Evolutionary conservation across 768 basidiomycete genomes (phyloP).

Genomic region (Gloeophyllum trabeum): DNA sequence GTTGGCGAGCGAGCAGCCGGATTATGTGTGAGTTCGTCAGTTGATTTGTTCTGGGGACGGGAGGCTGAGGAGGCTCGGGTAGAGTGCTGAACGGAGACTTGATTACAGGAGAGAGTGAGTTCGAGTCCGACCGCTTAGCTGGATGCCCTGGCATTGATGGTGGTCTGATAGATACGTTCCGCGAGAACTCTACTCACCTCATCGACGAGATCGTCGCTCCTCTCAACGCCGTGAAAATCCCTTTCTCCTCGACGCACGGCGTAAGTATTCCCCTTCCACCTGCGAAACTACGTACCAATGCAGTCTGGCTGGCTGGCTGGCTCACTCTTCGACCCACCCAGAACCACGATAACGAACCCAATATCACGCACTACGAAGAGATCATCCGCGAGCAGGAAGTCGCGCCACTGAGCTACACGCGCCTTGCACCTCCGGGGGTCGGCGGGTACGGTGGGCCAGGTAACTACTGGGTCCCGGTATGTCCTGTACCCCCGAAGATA

Average conservation of each 20-base stretch:
- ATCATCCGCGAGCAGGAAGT: constrained; percentile 49
- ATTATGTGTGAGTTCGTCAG: constrained; percentile 45
- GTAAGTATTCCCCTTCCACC: constrained; percentile 20
- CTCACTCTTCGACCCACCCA: too few relatives aligned
- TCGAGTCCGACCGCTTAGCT: not conserved
- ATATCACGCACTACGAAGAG: constrained; percentile 62
- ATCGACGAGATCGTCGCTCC: constrained; percentile 57
- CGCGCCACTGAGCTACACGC: constrained; percentile 52
- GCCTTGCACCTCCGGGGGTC: constrained; percentile 44
- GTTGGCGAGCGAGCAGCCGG: constrained; percentile 46
- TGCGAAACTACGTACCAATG: too few relatives aligned
- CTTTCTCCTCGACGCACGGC: constrained; percentile 62
- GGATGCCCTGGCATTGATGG: not conserved
- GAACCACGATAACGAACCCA: constrained; percentile 68
- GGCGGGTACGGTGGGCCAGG: constrained; percentile 55
- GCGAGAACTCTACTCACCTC: constrained; percentile 52
- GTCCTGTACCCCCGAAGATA: constrained; percentile 6
- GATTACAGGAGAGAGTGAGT: constrained; percentile 59
- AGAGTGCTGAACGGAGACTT: constrained; percentile 68
- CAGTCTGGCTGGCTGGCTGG: too few relatives aligned
- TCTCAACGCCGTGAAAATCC: constrained; percentile 41
- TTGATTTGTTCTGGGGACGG: not conserved
- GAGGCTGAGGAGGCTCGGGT: not conserved
- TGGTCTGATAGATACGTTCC: constrained; percentile 35
- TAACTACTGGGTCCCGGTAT: constrained; percentile 71